A percentile compares a stretch with the other conserved stretches of the same genome.
These are phyloP conservation scores for Aeschynomene evenia DNA, from an alignment of 306 rosid species.

Conservation along the genomic window DNA sequence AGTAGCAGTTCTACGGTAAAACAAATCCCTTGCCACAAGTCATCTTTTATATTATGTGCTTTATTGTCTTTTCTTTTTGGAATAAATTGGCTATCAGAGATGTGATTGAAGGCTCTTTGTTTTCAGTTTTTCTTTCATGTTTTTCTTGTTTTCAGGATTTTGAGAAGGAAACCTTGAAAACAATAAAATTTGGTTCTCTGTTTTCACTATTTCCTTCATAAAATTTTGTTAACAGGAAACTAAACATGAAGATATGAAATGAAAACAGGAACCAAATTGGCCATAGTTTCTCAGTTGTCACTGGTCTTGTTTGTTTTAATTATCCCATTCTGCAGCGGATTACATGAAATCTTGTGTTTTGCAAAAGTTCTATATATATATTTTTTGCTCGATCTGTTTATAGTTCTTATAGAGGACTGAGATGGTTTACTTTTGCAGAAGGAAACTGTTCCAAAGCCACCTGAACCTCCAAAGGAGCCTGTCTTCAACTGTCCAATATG, in stretches of 20 bases:
- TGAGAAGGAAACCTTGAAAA: no score
- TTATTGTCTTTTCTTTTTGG: not conserved
- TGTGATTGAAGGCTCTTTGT: no score
- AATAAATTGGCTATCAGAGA: slow-evolving; percentile 18
- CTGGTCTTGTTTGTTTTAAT: not conserved
- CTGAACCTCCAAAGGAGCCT: slow-evolving; percentile 70
- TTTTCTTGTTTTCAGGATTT: no score
- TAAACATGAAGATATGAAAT: no score
- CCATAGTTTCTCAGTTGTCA: not conserved
- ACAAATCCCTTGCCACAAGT: not conserved
- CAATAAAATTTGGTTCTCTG: no score
- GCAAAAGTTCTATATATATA: not conserved
- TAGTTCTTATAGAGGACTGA: not conserved
- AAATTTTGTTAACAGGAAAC: no score
- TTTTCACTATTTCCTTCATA: no score
- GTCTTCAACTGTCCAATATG: slow-evolving; percentile 82
- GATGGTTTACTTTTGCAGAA: slow-evolving; percentile 41
- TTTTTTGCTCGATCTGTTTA: no score
- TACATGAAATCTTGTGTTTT: not conserved
- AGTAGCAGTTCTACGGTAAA: slow-evolving; percentile 67
- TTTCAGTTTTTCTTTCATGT: no score
- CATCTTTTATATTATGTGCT: slow-evolving; percentile 16
- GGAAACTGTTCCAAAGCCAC: slow-evolving; percentile 26
- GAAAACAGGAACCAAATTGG: no score
- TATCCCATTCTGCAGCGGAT: not conserved